A percentile compares a stretch with the other conserved stretches of the same genome.
These are phyloP conservation scores for Apiotrichum gamsii DNA, from an alignment of 1,284 basidiomycete genomes.

Conservation along the genomic window DNA sequence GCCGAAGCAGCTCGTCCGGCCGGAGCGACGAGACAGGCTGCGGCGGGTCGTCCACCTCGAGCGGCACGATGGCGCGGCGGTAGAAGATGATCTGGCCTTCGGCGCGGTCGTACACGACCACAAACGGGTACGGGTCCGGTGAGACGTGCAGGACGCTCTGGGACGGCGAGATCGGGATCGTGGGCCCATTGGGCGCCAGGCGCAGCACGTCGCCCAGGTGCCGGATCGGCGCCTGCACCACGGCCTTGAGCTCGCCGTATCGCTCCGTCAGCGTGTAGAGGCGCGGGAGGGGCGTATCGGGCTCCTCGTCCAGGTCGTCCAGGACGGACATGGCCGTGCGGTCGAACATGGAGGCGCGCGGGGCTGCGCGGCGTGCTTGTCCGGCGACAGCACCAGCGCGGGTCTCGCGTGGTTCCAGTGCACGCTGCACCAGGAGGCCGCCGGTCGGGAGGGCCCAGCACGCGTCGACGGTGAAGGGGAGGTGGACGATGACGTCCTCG, in stretches of 20 bases:
- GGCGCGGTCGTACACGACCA: constrained; percentile 27
- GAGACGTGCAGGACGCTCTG: constrained; percentile 23
- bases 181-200: neutral
- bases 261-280: constrained; percentile 71
- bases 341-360: constrained; percentile 20
- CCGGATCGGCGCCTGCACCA: constrained; percentile 37
- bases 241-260: constrained; percentile 64
- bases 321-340: constrained; percentile 26
- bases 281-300: constrained; percentile 62
- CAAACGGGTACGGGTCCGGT: constrained; percentile 28
- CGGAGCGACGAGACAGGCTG: constrained; percentile 15
- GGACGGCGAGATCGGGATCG: neutral
- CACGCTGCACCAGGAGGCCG: constrained; percentile 57
- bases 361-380: neutral
- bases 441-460: constrained; percentile 63
- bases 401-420: constrained; percentile 37
- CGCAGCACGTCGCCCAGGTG: neutral
- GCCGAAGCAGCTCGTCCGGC: constrained; percentile 28
- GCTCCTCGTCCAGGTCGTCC: constrained; percentile 60
- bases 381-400: neutral
- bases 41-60: constrained; percentile 5
- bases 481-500: constrained; percentile 65
- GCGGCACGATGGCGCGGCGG: constrained; percentile 17
- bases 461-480: constrained; percentile 70
- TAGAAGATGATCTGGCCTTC: constrained; percentile 35